A percentile compares a stretch with the other conserved stretches of the same genome.
Conservation (phyloP, 768 basidiomycete species). For the Boletus pseudopeckii region DNA sequence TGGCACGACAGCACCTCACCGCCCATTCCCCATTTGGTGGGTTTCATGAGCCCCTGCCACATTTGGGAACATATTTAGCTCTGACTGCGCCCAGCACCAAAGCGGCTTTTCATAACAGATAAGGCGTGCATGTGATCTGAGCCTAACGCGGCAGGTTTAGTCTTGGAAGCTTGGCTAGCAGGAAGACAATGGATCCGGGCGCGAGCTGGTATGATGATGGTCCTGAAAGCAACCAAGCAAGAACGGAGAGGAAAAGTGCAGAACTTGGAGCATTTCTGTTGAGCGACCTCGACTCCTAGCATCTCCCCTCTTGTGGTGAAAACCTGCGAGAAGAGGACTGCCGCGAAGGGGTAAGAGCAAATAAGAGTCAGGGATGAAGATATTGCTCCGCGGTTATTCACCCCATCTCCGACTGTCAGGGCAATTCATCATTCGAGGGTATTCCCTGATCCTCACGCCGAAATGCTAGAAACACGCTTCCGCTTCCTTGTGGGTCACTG, state of each 20-base stretch:
- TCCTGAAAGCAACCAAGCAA: not conserved
- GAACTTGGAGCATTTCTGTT: not conserved
- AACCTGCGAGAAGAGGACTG: not conserved
- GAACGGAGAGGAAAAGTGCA: not conserved
- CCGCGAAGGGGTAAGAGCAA: not conserved
- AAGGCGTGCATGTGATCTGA: not conserved
- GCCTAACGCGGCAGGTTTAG: not conserved
- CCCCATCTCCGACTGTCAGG: not conserved
- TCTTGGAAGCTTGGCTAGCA: not conserved
- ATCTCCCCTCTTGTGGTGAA: not conserved
- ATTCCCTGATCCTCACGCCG: conserved; percentile 18
- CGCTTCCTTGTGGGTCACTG: conserved; percentile 1
- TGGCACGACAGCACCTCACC: too few relatives aligned
- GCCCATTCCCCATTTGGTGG: too few relatives aligned
- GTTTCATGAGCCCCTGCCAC: too few relatives aligned
- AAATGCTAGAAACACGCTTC: conserved; percentile 1
- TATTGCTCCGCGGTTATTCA: conserved; percentile 14
- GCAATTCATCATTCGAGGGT: conserved; percentile 2
- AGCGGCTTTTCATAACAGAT: not conserved
- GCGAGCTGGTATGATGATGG: too few relatives aligned
- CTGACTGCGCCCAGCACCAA: too few relatives aligned
- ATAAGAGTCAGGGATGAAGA: not conserved
- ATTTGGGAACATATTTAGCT: too few relatives aligned
- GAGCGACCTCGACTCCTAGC: not conserved
- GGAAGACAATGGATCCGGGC: not conserved